Evolutionary conservation across 2,329 filamentous ascomycete species (phyloP).

Genomic region (Nothomitra cinnamomea): DNA sequence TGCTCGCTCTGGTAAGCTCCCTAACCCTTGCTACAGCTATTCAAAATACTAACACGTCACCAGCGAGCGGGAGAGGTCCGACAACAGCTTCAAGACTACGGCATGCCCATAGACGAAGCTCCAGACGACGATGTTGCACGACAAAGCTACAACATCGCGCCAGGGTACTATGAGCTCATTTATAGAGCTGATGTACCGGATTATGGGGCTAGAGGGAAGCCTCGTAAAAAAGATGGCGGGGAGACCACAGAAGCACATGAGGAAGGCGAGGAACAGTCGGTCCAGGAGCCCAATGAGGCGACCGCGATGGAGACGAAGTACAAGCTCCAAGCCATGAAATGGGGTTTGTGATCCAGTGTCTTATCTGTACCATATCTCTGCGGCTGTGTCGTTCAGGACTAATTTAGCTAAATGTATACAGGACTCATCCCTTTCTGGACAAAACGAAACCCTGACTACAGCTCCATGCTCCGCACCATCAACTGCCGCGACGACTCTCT

Average conservation of each 20-base stretch:
- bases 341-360: slow-evolving; percentile 34
- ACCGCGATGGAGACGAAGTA: slow-evolving; percentile 36
- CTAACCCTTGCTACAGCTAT: slow-evolving; percentile 6
- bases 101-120: slow-evolving; percentile 55
- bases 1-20: slow-evolving; percentile 39
- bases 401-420: slow-evolving; percentile 9
- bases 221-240: slow-evolving; percentile 11
- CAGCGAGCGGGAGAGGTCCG: slow-evolving; percentile 65
- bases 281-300: slow-evolving; percentile 6
- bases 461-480: slow-evolving; percentile 69
- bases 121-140: slow-evolving; percentile 54
- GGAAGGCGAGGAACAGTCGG: slow-evolving; percentile 1
- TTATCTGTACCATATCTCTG: background rate
- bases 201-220: slow-evolving; percentile 30
- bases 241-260: slow-evolving; percentile 11
- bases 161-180: slow-evolving; percentile 69
- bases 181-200: slow-evolving; percentile 61
- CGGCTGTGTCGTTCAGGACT: background rate
- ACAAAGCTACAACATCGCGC: slow-evolving; percentile 84
- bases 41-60: slow-evolving; percentile 6
- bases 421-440: slow-evolving; percentile 85
- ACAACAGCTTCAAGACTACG: slow-evolving; percentile 52
- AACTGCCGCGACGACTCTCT: slow-evolving; percentile 90
- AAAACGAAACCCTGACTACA: slow-evolving; percentile 63
- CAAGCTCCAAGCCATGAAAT: slow-evolving; percentile 85